A percentile compares a stretch with the other conserved stretches of the same genome.
Evolutionary conservation across 306 rosid species (phyloP).

Genomic region (Cicer chorassanicum): DNA sequence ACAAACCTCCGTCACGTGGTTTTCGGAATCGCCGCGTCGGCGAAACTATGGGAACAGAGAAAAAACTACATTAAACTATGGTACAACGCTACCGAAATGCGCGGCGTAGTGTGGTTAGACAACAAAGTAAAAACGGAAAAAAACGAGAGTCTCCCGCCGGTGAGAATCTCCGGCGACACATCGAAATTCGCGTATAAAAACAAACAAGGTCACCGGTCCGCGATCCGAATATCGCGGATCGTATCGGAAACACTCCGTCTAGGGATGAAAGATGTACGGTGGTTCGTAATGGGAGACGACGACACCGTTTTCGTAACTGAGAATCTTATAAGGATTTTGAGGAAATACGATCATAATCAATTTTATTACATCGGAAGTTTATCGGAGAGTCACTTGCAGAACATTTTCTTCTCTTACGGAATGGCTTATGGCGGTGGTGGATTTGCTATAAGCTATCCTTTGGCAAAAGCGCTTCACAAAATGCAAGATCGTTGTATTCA

Average conservation of each 20-base stretch:
- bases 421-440: conserved; percentile 99
- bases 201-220: conserved; percentile 93
- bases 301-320: conserved; percentile 93
- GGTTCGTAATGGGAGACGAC: conserved; percentile 99
- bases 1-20: conserved; percentile 71
- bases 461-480: conserved; percentile 67
- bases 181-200: conserved; percentile 65
- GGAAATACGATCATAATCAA: conserved; percentile 84
- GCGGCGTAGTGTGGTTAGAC: conserved; percentile 96
- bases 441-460: conserved; percentile 86
- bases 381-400: conserved; percentile 94
- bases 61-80: conserved; percentile 92
- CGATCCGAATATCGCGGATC: conserved; percentile 96
- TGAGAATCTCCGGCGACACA: conserved; percentile 77
- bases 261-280: conserved; percentile 73
- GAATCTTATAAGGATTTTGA: conserved; percentile 66
- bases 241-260: conserved; percentile 83
- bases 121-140: conserved; percentile 35
- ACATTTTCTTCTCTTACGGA: conserved; percentile 85
- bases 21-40: conserved; percentile 95
- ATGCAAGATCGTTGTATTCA: conserved; percentile 95
- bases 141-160: conserved; percentile 62
- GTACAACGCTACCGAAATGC: conserved; percentile 73
- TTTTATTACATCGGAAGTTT: conserved; percentile 84
- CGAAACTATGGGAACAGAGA: conserved; percentile 82